Percentiles rank a stretch among this genome's conserved stretches.
Evolutionary conservation across 1,284 basidiomycete species (phyloP).

Genomic region (Amylostereum areolatum): DNA sequence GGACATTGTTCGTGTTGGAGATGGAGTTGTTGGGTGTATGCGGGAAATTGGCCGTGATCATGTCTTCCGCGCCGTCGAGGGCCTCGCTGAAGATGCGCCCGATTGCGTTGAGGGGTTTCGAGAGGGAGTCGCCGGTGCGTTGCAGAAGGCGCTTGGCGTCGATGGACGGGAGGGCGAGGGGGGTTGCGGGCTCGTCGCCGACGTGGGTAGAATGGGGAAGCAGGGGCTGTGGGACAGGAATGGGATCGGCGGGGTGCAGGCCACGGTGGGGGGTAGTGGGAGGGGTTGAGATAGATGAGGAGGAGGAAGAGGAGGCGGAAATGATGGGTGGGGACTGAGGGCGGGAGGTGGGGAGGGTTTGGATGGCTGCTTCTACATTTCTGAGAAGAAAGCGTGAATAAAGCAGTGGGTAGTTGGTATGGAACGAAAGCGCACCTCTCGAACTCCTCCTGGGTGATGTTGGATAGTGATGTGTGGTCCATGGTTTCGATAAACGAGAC

Average conservation of each 20-base stretch:
- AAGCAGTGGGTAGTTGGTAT: neutral
- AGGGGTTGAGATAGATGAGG: slow-evolving; percentile 8
- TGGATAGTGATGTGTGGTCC: slow-evolving; percentile 90
- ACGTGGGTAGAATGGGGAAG: slow-evolving; percentile 41
- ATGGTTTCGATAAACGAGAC: slow-evolving; percentile 96
- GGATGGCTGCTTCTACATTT: slow-evolving; percentile 83
- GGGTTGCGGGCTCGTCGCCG: slow-evolving; percentile 83
- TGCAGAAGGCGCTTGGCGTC: slow-evolving; percentile 81
- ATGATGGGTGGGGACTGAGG: slow-evolving; percentile 40
- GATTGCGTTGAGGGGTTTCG: slow-evolving; percentile 82
- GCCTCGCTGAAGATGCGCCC: slow-evolving; percentile 82
- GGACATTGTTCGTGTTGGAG: slow-evolving; percentile 24
- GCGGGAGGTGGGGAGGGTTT: slow-evolving; percentile 59
- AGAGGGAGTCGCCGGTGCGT: slow-evolving; percentile 84
- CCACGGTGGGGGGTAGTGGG: slow-evolving; percentile 8
- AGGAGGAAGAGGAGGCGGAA: slow-evolving; percentile 8
- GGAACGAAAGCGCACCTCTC: slow-evolving; percentile 50
- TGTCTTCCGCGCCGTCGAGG: slow-evolving; percentile 45
- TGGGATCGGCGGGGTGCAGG: slow-evolving; percentile 17
- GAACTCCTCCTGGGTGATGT: slow-evolving; percentile 91
- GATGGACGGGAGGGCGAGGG: slow-evolving; percentile 64
- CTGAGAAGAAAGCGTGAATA: slow-evolving; percentile 24
- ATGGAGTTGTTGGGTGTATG: slow-evolving; percentile 4
- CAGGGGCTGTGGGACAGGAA: slow-evolving; percentile 19
- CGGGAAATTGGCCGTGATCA: slow-evolving; percentile 13